Evolutionary conservation across 495 filamentous ascomycete genomes (phyloP).

Genomic region (Aspergillus bertholletiae): DNA sequence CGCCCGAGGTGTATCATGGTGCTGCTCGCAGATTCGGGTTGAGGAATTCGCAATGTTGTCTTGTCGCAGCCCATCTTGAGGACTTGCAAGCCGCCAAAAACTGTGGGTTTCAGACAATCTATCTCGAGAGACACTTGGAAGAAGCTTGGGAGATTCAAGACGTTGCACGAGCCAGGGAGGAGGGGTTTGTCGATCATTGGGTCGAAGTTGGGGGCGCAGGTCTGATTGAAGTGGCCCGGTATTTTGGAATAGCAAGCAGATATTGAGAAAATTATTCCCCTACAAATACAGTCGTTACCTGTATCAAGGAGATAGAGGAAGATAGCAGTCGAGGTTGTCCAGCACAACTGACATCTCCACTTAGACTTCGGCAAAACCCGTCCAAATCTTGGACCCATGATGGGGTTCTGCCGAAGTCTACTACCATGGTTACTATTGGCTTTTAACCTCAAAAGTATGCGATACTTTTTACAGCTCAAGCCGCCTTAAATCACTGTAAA

Average conservation of each 20-base stretch:
- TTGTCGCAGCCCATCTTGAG: not conserved
- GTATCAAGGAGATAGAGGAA: no score
- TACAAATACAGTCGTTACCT: no score
- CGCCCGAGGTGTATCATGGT: not conserved
- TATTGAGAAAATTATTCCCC: no score
- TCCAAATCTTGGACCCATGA: no score
- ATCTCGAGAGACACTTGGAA: not conserved
- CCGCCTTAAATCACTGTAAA: no score
- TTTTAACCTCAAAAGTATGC: no score
- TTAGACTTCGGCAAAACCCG: no score
- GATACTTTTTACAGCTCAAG: no score
- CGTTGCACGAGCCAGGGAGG: not conserved
- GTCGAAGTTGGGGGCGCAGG: not conserved
- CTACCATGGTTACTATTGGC: no score
- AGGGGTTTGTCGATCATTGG: not conserved
- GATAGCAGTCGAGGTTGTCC: no score
- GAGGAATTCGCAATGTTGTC: not conserved
- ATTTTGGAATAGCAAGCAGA: not conserved
- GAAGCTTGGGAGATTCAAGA: not conserved
- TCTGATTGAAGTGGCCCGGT: not conserved
- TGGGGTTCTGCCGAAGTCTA: no score
- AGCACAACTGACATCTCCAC: no score
- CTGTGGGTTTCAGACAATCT: not conserved
- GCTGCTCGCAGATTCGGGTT: not conserved
- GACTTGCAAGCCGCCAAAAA: not conserved